Percentiles rank a stretch among this genome's conserved stretches.
Evolutionary conservation across 176 grass and related monocot species (phyloP).

Genomic region (Carex pumila): DNA sequence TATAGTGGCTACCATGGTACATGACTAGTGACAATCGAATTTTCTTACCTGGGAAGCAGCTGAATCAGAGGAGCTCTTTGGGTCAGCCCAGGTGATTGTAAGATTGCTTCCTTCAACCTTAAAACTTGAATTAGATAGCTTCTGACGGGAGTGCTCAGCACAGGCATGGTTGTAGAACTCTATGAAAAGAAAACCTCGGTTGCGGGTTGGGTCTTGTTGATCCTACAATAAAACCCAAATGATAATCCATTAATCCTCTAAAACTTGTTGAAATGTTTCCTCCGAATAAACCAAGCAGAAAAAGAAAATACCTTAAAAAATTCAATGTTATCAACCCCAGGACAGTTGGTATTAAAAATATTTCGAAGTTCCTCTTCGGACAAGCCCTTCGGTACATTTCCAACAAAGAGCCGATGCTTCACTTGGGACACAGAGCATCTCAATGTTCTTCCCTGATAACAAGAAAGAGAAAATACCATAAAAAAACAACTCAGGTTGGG

Average conservation of each 20-base stretch:
- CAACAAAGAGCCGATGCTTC: conserved; percentile 89
- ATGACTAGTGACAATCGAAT: not conserved
- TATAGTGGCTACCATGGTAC: not conserved
- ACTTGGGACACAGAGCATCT: conserved; percentile 85
- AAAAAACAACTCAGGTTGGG: not conserved
- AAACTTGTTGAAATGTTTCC: not conserved
- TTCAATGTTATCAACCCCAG: conserved; percentile 83
- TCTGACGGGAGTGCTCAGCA: conserved; percentile 69
- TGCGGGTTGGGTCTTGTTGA: conserved; percentile 76
- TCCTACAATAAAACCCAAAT: conserved; percentile 39
- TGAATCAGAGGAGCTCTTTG: conserved; percentile 58
- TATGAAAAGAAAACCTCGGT: conserved; percentile 90
- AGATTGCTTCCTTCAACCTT: conserved; percentile 91
- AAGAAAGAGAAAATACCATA: not conserved
- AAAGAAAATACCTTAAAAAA: conserved; percentile 70
- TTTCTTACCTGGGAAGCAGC: conserved; percentile 59
- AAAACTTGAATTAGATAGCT: conserved; percentile 56
- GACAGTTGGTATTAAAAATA: conserved; percentile 68
- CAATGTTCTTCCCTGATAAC: conserved; percentile 73
- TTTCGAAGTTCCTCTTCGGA: conserved; percentile 75
- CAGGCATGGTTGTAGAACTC: conserved; percentile 96
- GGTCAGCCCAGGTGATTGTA: conserved; percentile 92
- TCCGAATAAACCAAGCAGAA: not conserved
- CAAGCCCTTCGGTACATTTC: conserved; percentile 95
- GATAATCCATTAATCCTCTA: not conserved